Evolutionary conservation across 169 alveolate genomes (phyloP).

Genomic region (Ichthyophthirius multifiliis): DNA sequence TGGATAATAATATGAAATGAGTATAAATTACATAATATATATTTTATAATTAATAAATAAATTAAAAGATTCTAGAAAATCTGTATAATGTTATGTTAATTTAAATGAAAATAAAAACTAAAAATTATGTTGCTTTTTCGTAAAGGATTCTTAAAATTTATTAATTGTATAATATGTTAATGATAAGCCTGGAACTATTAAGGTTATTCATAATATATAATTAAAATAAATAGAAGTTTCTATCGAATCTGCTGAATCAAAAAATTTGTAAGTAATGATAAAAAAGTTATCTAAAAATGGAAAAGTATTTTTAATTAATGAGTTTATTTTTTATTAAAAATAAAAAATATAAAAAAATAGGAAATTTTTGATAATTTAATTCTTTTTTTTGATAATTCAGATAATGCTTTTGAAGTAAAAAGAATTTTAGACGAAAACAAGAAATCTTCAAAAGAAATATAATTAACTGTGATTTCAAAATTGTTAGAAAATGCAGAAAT

Average conservation of each 20-base stretch:
- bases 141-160: neutral
- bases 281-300: neutral
- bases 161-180: neutral
- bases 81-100: neutral
- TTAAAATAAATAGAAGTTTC: neutral
- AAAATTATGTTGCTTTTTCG: neutral
- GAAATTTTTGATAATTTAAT: neutral
- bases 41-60: neutral
- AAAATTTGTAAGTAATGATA: neutral
- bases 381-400: neutral
- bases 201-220: neutral
- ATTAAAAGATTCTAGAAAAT: neutral
- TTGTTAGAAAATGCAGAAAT: neutral
- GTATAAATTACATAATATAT: neutral
- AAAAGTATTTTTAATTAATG: neutral
- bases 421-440: neutral
- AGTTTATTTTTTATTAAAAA: neutral
- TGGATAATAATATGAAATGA: neutral
- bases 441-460: neutral
- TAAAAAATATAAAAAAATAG: neutral
- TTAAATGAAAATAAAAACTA: neutral
- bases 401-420: neutral
- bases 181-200: neutral
- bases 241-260: neutral
- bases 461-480: neutral